Percentiles rank a stretch among this genome's conserved stretches.
Evolutionary conservation across 1,139 yeast genomes (phyloP).

Genomic region (Blastobotrys capitulatus): DNA sequence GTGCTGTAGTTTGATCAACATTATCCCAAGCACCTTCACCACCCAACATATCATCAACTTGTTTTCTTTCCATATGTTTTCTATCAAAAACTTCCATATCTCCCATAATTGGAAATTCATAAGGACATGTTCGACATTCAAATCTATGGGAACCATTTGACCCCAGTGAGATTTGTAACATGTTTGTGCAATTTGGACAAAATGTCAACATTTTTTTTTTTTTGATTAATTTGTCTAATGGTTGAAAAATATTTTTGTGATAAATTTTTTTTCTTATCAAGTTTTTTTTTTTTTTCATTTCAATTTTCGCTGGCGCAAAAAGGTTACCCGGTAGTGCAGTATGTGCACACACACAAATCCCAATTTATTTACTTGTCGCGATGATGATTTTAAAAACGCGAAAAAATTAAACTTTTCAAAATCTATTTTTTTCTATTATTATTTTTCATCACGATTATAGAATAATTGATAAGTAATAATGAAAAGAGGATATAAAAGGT

Average conservation of each 20-base stretch:
- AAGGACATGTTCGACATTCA: conserved; percentile 91
- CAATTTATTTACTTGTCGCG: too few species aligned
- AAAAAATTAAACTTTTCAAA: too few species aligned
- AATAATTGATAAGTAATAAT: too few species aligned
- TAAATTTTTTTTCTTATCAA: background rate
- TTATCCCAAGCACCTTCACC: conserved; percentile 99
- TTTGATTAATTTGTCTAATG: background rate
- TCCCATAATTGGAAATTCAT: conserved; percentile 81
- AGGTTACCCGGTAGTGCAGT: too few species aligned
- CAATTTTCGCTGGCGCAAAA: too few species aligned
- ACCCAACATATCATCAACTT: conserved; percentile 94
- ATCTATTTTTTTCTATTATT: too few species aligned
- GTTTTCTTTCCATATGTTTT: conserved; percentile 74
- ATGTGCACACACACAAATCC: too few species aligned
- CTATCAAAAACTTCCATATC: conserved; percentile 74
- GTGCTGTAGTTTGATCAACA: conserved; percentile 66
- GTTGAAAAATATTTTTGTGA: too few species aligned
- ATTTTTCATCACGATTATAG: too few species aligned
- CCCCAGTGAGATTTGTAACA: conserved; percentile 44
- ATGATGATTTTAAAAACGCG: too few species aligned
- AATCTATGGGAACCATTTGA: conserved; percentile 39
- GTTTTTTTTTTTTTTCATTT: background rate
- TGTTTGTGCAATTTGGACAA: conserved; percentile 89
- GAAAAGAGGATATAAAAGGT: too few species aligned
- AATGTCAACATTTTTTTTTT: conserved; percentile 70